phyloP scores from a whole-genome alignment of 169 alveolate genomes.

The Plasmodium vivax region DNA sequence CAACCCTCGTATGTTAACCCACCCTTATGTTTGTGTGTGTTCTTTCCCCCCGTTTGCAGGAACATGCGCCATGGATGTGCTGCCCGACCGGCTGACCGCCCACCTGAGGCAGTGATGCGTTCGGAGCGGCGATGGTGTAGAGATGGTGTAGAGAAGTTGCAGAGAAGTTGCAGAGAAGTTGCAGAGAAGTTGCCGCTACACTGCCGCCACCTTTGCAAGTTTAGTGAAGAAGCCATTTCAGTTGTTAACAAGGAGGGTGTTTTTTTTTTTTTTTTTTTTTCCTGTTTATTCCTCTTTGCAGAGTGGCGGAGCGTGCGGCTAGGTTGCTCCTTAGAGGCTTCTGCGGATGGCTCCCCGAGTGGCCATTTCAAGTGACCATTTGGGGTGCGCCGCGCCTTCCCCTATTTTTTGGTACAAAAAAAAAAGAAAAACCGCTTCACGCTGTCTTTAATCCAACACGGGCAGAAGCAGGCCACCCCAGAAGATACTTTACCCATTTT shows the following conservation, averaged over 20 bases:
- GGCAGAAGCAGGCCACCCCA: not conserved
- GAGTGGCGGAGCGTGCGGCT: not conserved
- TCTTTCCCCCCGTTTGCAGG: slow-evolving; percentile 1
- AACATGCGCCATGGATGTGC: slow-evolving; percentile 51
- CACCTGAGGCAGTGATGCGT: slow-evolving; percentile 56
- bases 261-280: not conserved
- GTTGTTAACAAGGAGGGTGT: not conserved
- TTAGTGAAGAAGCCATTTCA: not conserved
- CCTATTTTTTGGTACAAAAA: not conserved
- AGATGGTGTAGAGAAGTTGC: not conserved
- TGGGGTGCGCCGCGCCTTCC: not conserved
- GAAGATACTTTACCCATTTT: not conserved
- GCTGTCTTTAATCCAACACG: not conserved
- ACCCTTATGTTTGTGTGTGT: not conserved
- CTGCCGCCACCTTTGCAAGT: not conserved
- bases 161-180: no score
- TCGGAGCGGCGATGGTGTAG: not conserved
- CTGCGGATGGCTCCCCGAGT: not conserved
- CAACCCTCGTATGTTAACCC: not conserved
- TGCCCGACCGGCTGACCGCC: slow-evolving; percentile 56
- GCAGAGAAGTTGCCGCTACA: not conserved
- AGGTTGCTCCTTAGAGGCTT: not conserved
- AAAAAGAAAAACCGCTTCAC: not conserved
- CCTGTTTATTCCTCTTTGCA: not conserved
- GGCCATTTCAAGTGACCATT: not conserved